Base-by-base conservation (phyloP, 1,284 basidiomycete species). In the Fomitopsis schrenkii region DNA sequence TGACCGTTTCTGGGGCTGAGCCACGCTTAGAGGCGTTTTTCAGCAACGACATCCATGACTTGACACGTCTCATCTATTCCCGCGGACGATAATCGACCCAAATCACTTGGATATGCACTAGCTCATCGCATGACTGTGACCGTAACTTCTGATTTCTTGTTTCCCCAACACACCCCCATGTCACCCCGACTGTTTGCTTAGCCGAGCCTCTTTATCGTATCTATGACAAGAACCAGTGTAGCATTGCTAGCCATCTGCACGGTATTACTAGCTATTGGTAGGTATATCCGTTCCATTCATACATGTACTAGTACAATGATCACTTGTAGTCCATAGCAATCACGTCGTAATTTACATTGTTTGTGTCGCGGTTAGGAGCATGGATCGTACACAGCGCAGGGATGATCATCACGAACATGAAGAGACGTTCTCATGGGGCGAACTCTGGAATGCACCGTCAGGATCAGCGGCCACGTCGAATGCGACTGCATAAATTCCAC, bases 1-100 rank as follows among this genome's bases (percentile, higher is more conserved):
- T 30, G 75, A 78, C 28, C 76, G 78, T 65, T 84, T 81, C 80
- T 86, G 78, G 77, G 84, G 62, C 36, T 42, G 6, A 14, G 5
- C 9, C 15, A 26, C 19, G 17, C 22, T 52, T 33, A 8, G 30
- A 33, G 30, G 30, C 30, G 8, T 33, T 58, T 28, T 40, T 15
- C 38, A 40, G 30, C 30, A 33, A 33, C 38, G 38, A 44, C 26
- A 53, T 59, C 33, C 38, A 44, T 15, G n/a, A n/a, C 48, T n/a
- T 30, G 41, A 50, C 33, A 9, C 17, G 28, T 10, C 19, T 38
- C 19, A n/a, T 52, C 10, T 9, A 40, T 54, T 35, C 36, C 42
- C 2, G 36, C 19, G 28, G 40, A 46, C 45, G 45, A 36, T 53
- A 48, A 48, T 36, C 55, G 30, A 9, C 40, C 41, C 4, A 44